These are phyloP conservation scores for Trametes cinnabarina DNA, from an alignment of 768 basidiomycete species.

Conservation along the genomic window DNA sequence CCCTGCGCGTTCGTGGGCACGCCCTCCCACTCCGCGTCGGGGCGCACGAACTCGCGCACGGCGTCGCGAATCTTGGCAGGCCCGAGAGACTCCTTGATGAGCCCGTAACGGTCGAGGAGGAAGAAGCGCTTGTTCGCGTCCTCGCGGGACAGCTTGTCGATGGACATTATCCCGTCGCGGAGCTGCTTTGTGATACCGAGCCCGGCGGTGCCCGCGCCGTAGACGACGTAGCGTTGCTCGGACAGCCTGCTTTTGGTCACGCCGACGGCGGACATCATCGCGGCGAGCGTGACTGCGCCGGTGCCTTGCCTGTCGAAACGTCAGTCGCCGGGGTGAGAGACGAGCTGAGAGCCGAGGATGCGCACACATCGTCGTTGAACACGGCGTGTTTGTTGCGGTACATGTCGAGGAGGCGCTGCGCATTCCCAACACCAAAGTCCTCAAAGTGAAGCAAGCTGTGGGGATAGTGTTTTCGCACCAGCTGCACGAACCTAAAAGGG, in stretches of 20 bases:
- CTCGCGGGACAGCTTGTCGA: slow-evolving; percentile 45
- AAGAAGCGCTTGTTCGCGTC: slow-evolving; percentile 70
- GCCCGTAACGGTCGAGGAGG: slow-evolving; percentile 67
- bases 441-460: slow-evolving; percentile 76
- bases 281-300: slow-evolving; percentile 71
- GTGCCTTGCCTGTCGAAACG: slow-evolving; percentile 58
- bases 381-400: slow-evolving; percentile 64
- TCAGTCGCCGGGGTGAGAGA: background rate
- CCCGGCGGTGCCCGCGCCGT: slow-evolving; percentile 81
- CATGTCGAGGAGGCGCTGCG: slow-evolving; percentile 59
- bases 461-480: slow-evolving; percentile 71
- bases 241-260: slow-evolving; percentile 62
- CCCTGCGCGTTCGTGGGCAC: slow-evolving; percentile 37
- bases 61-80: slow-evolving; percentile 43
- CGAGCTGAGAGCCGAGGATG: background rate
- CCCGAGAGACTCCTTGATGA: slow-evolving; percentile 53
- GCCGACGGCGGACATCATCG: slow-evolving; percentile 64
- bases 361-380: slow-evolving; percentile 82
- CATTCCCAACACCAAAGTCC: slow-evolving; percentile 80
- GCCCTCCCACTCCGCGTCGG: slow-evolving; percentile 54
- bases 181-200: slow-evolving; percentile 77
- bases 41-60: slow-evolving; percentile 54
- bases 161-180: slow-evolving; percentile 67
- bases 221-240: slow-evolving; percentile 76
- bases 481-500: slow-evolving; percentile 60